Conservation (phyloP, 2,329 filamentous ascomycete species). For the Atkinsonella texensis region DNA sequence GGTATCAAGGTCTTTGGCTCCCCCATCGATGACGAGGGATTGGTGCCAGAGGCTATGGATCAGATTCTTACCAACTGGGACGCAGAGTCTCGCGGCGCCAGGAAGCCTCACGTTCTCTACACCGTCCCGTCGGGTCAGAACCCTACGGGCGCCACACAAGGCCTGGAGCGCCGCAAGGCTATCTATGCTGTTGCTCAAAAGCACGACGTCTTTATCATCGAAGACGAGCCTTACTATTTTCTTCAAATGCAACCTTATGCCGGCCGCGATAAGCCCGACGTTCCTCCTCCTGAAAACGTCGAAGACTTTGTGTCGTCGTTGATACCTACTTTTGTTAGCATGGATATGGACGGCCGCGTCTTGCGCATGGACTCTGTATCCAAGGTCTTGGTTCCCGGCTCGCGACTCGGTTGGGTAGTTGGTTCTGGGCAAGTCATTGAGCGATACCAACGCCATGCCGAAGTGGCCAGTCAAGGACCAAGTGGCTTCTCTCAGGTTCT, state of each 20-base stretch:
- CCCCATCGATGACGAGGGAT: constrained; percentile 39
- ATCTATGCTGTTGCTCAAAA: constrained; percentile 71
- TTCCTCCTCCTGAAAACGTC: constrained; percentile 46
- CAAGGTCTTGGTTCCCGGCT: constrained; percentile 77
- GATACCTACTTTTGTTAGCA: constrained; percentile 58
- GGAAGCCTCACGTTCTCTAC: constrained; percentile 45
- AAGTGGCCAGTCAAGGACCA: constrained; percentile 76
- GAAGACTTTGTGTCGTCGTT: constrained; percentile 57
- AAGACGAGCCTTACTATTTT: constrained; percentile 94
- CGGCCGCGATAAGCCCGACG: constrained; percentile 34
- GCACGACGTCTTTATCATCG: constrained; percentile 77
- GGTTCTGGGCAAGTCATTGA: constrained; percentile 76
- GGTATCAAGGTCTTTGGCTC: constrained; percentile 40
- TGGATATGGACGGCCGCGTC: constrained; percentile 80
- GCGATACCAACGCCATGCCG: constrained; percentile 69
- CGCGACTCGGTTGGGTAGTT: constrained; percentile 79
- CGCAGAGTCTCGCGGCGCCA: constrained; percentile 25
- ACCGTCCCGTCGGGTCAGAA: constrained; percentile 72
- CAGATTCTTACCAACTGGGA: constrained; percentile 40
- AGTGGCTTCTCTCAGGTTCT: constrained; percentile 74
- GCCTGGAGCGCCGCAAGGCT: constrained; percentile 50
- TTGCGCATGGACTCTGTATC: constrained; percentile 88
- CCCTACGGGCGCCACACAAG: constrained; percentile 77
- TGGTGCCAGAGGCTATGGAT: constrained; percentile 40
- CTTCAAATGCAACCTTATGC: constrained; percentile 74